Conservation (phyloP, 2,329 filamentous ascomycete species). For the Fusarium vanettenii region DNA sequence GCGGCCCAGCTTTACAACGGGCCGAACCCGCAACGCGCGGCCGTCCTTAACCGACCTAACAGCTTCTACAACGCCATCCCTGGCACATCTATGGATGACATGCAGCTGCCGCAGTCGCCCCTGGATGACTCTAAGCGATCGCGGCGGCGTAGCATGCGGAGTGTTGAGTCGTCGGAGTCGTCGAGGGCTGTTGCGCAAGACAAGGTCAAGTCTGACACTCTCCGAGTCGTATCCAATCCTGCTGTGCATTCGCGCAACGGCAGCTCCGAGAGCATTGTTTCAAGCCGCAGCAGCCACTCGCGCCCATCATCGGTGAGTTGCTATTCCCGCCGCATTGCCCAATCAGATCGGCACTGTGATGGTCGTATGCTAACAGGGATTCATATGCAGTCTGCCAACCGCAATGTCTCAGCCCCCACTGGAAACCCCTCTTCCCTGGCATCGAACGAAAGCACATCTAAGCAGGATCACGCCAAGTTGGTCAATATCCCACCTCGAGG, state of each 20-base stretch:
- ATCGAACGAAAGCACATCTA: conserved; percentile 59
- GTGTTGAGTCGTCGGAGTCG: conserved; percentile 56
- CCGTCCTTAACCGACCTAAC: conserved; percentile 60
- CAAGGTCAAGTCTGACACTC: conserved; percentile 49
- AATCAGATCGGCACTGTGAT: conserved; percentile 55
- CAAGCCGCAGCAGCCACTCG: conserved; percentile 68
- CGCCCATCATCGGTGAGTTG: conserved; percentile 74
- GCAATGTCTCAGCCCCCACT: conserved; percentile 65
- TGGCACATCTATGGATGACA: conserved; percentile 74
- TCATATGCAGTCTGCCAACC: conserved; percentile 68
- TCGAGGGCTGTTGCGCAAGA: conserved; percentile 31
- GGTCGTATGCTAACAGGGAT: conserved; percentile 60
- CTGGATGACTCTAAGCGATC: conserved; percentile 80
- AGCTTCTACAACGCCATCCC: conserved; percentile 60
- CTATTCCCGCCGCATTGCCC: conserved; percentile 50
- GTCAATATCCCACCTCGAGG: conserved; percentile 71
- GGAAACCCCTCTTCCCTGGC: conserved; percentile 62
- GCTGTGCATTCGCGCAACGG: conserved; percentile 58
- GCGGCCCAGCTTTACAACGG: conserved; percentile 47
- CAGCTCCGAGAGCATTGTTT: conserved; percentile 74
- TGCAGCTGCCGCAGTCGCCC: conserved; percentile 67
- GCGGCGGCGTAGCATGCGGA: conserved; percentile 85
- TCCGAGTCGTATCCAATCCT: conserved; percentile 48
- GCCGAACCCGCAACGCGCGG: conserved; percentile 45
- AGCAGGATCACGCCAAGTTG: conserved; percentile 65